phyloP scores from a whole-genome alignment of 805 yeast species.

The Lipomyces chichibuensis region DNA sequence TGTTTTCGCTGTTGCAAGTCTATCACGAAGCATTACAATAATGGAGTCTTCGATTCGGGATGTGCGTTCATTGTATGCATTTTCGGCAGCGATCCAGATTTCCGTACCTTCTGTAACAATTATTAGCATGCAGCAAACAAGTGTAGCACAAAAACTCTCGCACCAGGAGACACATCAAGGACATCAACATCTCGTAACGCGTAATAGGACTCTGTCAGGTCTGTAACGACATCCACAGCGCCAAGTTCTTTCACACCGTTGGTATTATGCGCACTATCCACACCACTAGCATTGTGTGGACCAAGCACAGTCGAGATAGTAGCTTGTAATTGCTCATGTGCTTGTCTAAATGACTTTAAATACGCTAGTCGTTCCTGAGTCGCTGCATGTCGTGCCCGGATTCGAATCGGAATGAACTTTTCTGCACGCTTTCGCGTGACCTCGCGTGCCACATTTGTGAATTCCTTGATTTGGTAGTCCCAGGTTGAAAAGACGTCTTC shows the following conservation, averaged over 20 bases:
- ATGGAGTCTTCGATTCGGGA: conserved; percentile 53
- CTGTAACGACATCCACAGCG: conserved; percentile 41
- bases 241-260: conserved; percentile 11
- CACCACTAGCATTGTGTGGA: conserved; percentile 2
- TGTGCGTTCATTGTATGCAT: conserved; percentile 50
- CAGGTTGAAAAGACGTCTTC: conserved; percentile 51
- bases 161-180: conserved; percentile 44
- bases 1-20: conserved; percentile 48
- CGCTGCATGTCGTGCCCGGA: conserved; percentile 51
- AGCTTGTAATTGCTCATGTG: conserved; percentile 55
- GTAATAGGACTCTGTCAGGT: conserved; percentile 50
- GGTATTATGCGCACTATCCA: conserved; percentile 2
- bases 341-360: conserved; percentile 52
- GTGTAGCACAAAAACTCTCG: conserved; percentile 4
- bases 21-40: conserved; percentile 47
- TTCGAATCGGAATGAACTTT: conserved; percentile 64
- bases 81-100: conserved; percentile 51
- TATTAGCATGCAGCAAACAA: conserved; percentile 29
- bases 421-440: conserved; percentile 72
- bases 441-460: conserved; percentile 71
- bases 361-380: conserved; percentile 52
- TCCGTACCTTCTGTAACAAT: conserved; percentile 43
- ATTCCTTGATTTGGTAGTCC: conserved; percentile 65
- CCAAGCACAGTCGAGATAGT: conserved; percentile 44
- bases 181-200: conserved; percentile 48